A percentile compares a stretch with the other conserved stretches of the same genome.
phyloP scores from a whole-genome alignment of 2,329 filamentous ascomycete genomes.

The Sclerotinia borealis region DNA sequence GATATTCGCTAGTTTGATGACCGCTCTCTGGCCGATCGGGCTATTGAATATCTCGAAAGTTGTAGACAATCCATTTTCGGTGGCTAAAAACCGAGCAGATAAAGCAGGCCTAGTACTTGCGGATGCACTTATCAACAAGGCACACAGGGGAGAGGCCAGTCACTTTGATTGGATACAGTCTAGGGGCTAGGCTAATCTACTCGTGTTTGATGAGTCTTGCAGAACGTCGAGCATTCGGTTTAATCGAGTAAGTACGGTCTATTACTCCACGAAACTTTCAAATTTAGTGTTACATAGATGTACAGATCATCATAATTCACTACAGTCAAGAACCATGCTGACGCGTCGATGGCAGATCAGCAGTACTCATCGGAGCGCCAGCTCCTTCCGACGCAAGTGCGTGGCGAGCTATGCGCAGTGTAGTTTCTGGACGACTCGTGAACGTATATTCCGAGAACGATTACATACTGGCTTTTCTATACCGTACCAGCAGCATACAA shows the following conservation, averaged over 20 bases:
- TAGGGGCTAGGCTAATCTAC: conserved; percentile 78
- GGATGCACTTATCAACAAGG: conserved; percentile 73
- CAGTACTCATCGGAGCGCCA: conserved; percentile 76
- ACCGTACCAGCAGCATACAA: conserved; percentile 76
- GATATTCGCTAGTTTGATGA: conserved; percentile 59
- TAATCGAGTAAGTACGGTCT: conserved; percentile 58
- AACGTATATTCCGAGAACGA: conserved; percentile 88
- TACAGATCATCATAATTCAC: too few relatives aligned
- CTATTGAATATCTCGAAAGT: conserved; percentile 60
- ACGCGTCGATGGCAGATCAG: conserved; percentile 35
- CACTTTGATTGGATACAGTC: conserved; percentile 73
- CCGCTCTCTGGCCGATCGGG: conserved; percentile 64
- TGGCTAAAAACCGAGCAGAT: conserved; percentile 69
- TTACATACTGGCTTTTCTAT: conserved; percentile 80
- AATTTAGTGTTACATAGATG: background rate
- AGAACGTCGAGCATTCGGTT: conserved; percentile 71
- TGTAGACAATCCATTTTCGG: conserved; percentile 76
- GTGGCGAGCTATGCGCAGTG: conserved; percentile 71
- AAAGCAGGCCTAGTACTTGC: conserved; percentile 76
- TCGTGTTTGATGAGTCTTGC: conserved; percentile 72
- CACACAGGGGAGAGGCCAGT: conserved; percentile 78
- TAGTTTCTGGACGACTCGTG: conserved; percentile 75
- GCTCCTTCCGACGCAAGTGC: conserved; percentile 64
- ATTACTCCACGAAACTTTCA: background rate
- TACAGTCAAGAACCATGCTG: background rate